phyloP scores from a whole-genome alignment of 1,284 basidiomycete species.

The Leccinum ponderosum region DNA sequence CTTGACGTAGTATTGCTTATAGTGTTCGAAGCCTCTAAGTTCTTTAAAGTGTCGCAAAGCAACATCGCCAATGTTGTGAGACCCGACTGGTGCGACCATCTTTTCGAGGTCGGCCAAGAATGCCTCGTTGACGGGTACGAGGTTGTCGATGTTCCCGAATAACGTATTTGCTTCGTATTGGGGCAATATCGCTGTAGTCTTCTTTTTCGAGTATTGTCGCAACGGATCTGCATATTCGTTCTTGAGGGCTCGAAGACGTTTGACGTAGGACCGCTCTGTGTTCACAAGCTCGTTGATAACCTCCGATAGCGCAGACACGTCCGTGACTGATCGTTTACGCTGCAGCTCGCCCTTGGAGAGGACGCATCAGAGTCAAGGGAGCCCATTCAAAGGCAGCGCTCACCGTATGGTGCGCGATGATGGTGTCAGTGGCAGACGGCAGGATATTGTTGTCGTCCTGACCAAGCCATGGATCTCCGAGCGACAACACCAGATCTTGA shows the following conservation, averaged over 20 bases:
- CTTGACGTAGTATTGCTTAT: conserved; percentile 89
- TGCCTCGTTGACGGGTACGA: conserved; percentile 85
- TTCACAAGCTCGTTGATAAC: conserved; percentile 75
- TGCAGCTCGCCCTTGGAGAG: conserved; percentile 41
- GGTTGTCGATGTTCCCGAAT: conserved; percentile 91
- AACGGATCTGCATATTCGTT: conserved; percentile 88
- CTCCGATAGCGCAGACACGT: conserved; percentile 63
- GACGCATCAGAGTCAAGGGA: conserved; percentile 12
- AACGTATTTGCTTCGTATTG: conserved; percentile 90
- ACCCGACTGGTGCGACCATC: conserved; percentile 64
- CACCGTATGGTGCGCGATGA: conserved; percentile 42
- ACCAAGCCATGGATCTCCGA: conserved; percentile 62
- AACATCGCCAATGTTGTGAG: conserved; percentile 76
- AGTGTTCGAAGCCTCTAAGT: conserved; percentile 83
- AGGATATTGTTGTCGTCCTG: conserved; percentile 44
- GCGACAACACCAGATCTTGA: conserved; percentile 73
- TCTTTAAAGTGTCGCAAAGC: conserved; percentile 84
- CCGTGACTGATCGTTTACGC: conserved; percentile 58
- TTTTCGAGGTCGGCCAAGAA: conserved; percentile 86
- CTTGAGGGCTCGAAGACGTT: conserved; percentile 72
- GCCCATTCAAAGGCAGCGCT: conserved; percentile 28
- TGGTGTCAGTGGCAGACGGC: conserved; percentile 40
- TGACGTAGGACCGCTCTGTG: conserved; percentile 79
- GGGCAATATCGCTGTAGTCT: conserved; percentile 85
- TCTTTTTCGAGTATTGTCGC: conserved; percentile 79